These are phyloP conservation scores for Tricholoma furcatifolium DNA, from an alignment of 768 basidiomycete genomes.

Conservation along the genomic window DNA sequence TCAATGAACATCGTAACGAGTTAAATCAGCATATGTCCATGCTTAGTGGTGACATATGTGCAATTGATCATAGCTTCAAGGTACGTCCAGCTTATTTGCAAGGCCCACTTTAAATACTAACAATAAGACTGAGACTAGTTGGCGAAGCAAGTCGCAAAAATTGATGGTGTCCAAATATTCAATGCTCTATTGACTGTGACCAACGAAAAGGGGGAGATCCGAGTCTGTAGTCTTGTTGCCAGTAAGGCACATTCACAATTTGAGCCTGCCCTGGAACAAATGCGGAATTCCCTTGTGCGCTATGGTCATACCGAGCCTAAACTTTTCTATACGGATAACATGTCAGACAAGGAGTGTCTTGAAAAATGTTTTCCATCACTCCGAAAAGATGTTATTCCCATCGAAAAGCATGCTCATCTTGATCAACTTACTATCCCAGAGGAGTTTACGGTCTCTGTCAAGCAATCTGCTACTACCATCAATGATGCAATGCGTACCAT, in stretches of 20 bases:
- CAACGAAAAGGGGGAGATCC: conserved; percentile 26
- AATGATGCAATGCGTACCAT: conserved; percentile 20
- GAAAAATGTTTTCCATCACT: conserved; percentile 15
- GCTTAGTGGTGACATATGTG: conserved; percentile 15
- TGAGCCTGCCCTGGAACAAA: conserved; percentile 20
- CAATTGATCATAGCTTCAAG: conserved; percentile 27
- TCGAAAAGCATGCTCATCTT: conserved; percentile 21
- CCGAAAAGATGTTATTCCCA: conserved; percentile 10
- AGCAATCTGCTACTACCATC: conserved; percentile 9
- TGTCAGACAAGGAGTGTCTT: conserved; percentile 22
- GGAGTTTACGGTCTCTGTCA: conserved; percentile 13
- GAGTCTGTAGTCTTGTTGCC: conserved; percentile 19
- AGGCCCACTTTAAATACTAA: neutral
- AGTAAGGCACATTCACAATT: conserved; percentile 32
- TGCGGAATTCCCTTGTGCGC: conserved; percentile 21
- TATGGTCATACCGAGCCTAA: conserved; percentile 25
- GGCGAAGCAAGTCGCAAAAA: conserved; percentile 22
- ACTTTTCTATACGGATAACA: conserved; percentile 29
- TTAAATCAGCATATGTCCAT: conserved; percentile 26
- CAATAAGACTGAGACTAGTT: conserved; percentile 14
- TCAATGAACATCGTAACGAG: conserved; percentile 16
- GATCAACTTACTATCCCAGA: conserved; percentile 15
- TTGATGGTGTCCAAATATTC: conserved; percentile 24
- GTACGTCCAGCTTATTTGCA: conserved; percentile 4
- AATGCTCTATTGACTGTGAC: conserved; percentile 22